Evolutionary conservation across 2,329 filamentous ascomycete genomes (phyloP), one percentile per base, ranked within the genome.

Genomic region (Colletotrichum sp.): DNA sequence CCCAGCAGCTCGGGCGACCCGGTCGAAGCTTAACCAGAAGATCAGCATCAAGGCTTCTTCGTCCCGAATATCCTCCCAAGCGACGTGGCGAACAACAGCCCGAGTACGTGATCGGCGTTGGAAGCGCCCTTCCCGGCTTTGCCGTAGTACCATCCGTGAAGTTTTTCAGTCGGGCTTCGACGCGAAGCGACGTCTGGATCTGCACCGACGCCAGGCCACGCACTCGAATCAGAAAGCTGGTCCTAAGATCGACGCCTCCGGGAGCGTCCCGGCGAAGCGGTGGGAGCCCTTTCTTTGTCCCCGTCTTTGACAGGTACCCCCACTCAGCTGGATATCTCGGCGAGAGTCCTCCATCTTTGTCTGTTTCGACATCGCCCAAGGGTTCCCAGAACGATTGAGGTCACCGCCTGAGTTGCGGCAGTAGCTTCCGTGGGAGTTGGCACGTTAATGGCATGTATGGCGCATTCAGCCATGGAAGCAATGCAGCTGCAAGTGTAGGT

Each of bases 281-380:
- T 68, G 39, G 70, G 24, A 21, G 64, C 64, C 26, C 32, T 57
- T 74, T 8, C 34, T 73, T 76, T 76, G 70, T 74, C 44, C 36
- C 44, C 13, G 32, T 57, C n/a, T 52, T 16, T 39, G 62, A 49
- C 32, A 63, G 44, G 8, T 15, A 36, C 52, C 63, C 59, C 62
- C 57, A 68, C n/a, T n/a, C 24, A 55, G 28, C 34, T 28, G 34
- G 36, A 26, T 36, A 30, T 16, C 16, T 34, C n/a, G 30, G 26
- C 16, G 26, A n/a, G 59, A 16, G 39, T 21, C 60, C n/a, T 12
- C 21, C 26, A 59, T 34, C 36, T 72, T 67, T 71, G 68, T 72
- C 36, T 15, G 39, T 72, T 28, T 55, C 52, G 30, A 67, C n/a
- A n/a, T 60, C 34, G n/a, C 60, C 28, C 57, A 26, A 32, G 12